These are phyloP conservation scores for Hanseniaspora lindneri DNA, from an alignment of 805 yeast species.

Conservation along the genomic window DNA sequence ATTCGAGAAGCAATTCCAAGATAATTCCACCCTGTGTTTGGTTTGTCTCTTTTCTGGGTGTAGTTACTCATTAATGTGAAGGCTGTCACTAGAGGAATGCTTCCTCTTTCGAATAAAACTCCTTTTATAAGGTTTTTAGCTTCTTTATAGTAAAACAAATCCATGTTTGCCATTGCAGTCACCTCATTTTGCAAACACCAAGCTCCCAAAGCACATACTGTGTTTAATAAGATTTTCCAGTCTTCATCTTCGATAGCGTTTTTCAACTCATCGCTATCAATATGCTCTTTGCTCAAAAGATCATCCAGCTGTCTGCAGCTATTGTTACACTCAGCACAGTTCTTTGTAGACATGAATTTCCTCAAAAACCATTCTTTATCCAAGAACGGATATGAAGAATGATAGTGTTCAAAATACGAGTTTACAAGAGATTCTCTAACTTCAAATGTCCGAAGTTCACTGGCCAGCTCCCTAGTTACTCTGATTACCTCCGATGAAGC, in stretches of 20 bases:
- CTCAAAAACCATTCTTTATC: slow-evolving; percentile 43
- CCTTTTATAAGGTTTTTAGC: slow-evolving; percentile 37
- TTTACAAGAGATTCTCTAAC: slow-evolving; percentile 32
- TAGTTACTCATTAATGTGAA: slow-evolving; percentile 46
- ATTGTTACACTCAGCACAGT: not conserved
- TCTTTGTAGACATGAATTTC: slow-evolving; percentile 20
- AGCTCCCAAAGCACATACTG: slow-evolving; percentile 55
- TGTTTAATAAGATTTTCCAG: slow-evolving; percentile 45
- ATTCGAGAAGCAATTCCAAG: slow-evolving; percentile 52
- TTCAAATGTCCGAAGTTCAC: slow-evolving; percentile 16
- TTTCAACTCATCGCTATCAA: slow-evolving; percentile 30
- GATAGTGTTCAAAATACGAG: slow-evolving; percentile 47
- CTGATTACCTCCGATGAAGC: slow-evolving; percentile 14
- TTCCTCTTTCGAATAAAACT: slow-evolving; percentile 48
- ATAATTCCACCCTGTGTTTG: slow-evolving; percentile 59
- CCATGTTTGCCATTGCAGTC: slow-evolving; percentile 32
- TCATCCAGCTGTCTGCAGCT: not conserved
- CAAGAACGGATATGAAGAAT: slow-evolving; percentile 50
- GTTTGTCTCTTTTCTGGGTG: slow-evolving; percentile 52
- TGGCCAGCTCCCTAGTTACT: slow-evolving; percentile 8
- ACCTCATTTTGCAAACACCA: slow-evolving; percentile 51
- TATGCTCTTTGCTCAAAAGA: slow-evolving; percentile 30
- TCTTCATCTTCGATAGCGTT: slow-evolving; percentile 27
- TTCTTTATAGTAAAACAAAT: slow-evolving; percentile 43
- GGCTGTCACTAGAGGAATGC: slow-evolving; percentile 42